Base-by-base conservation (phyloP, 805 yeast species). In the Candida pini region DNA sequence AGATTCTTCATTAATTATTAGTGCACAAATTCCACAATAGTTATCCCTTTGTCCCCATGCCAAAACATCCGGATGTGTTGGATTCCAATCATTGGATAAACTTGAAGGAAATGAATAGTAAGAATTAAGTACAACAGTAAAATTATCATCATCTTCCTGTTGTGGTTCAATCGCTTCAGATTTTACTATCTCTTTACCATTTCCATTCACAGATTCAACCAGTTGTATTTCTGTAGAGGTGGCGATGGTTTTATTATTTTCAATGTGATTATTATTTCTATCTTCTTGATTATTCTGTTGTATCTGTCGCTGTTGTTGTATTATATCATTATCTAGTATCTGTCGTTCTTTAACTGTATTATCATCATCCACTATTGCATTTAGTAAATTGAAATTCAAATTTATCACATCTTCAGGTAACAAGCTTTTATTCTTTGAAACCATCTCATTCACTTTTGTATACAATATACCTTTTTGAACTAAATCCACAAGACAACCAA, bases 381-480 rank as follows among this genome's bases (percentile, higher is more conserved):
- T 72, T 30, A 77, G 69, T n/a, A 81, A 50, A 27, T 72, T 68
- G 47, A 76, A 69, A 32, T 64, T 56, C 41, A 49, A 30, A 33
- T 52, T 51, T 9, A 54, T 45, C 2, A 56, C 26, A 22, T 53
- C 57, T 15, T 49, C 53, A 17, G 54, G 36, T 2, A 33, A 37
- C 2, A 51, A 6, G 7, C 34, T 30, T 4, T 43, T 37, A 4
- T 39, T 34, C 1, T 39, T 36, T 10, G 39, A 35, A 10, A 73
- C 72, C 28, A 78, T 55, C 4, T 73, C 68, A 50, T 85, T 89
- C 14, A 81, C 74, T 41, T 84, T 76, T n/a, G 78, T 63, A 53
- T 80, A 85, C 30, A 88, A 67, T 13, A 89, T 74, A 2, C 97
- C 97, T 54, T 78, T 83, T 48, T 90, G 97, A 0, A 90, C 79